Evolutionary conservation across 371 early-diverging fungal species (phyloP).

Genomic region (Mucor lusitanicus): DNA sequence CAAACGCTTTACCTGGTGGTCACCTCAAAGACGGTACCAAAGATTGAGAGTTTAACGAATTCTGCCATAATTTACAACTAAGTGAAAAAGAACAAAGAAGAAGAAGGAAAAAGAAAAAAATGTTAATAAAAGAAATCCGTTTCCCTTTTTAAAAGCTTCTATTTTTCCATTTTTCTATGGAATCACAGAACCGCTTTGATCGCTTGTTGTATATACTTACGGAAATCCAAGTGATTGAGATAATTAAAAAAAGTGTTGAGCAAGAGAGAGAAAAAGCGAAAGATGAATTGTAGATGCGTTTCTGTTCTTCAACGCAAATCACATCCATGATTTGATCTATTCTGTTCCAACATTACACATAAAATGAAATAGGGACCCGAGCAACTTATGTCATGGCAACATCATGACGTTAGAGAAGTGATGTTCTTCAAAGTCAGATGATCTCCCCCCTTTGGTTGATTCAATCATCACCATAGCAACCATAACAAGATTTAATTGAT

Average conservation of each 20-base stretch:
- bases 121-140: neutral
- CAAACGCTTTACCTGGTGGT: conserved; percentile 68
- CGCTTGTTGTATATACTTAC: neutral
- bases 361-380: conserved; percentile 21
- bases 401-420: conserved; percentile 18
- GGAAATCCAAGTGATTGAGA: neutral
- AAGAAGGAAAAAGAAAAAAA: too few relatives aligned
- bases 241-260: neutral
- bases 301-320: neutral
- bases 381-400: conserved; percentile 26
- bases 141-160: neutral
- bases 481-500: neutral
- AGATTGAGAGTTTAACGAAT: conserved; percentile 83
- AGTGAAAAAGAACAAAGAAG: neutral
- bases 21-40: conserved; percentile 93
- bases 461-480: neutral
- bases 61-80: conserved; percentile 62
- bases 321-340: conserved; percentile 1
- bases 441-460: neutral
- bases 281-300: neutral
- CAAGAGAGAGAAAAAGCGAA: neutral
- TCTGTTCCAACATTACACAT: conserved; percentile 3
- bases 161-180: neutral
- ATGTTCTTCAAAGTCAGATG: conserved; percentile 6
- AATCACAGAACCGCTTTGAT: neutral